A percentile compares a stretch with the other conserved stretches of the same genome.
Conservation (phyloP, 2,329 filamentous ascomycete genomes). For the Colletotrichum phormii region DNA sequence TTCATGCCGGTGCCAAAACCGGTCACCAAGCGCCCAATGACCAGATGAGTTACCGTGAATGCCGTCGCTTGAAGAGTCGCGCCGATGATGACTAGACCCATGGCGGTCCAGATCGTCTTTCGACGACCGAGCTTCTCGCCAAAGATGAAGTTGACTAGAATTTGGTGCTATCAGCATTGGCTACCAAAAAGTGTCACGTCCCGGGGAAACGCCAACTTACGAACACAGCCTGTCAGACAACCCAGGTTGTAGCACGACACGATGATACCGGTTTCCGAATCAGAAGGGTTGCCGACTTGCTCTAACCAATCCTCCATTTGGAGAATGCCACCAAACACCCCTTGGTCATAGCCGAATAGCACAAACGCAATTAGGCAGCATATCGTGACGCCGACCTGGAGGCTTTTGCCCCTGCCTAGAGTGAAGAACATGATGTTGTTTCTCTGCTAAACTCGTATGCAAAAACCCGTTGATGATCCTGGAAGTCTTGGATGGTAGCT, state of each 20-base stretch:
- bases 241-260: constrained; percentile 53
- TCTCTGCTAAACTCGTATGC: too few species aligned
- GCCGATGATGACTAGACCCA: constrained; percentile 47
- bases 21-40: constrained; percentile 54
- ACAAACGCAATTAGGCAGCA: constrained; percentile 41
- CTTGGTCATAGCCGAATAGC: constrained; percentile 60
- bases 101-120: constrained; percentile 46
- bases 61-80: constrained; percentile 48
- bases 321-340: constrained; percentile 59
- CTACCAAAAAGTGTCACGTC: fast-evolving
- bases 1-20: constrained; percentile 52
- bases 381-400: constrained; percentile 14
- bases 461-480: too few species aligned
- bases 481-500: too few species aligned
- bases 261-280: constrained; percentile 45
- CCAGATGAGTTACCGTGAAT: constrained; percentile 53
- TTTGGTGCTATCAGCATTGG: background rate
- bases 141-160: constrained; percentile 39
- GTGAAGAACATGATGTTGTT: constrained; percentile 10
- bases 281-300: constrained; percentile 42
- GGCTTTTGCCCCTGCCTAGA: constrained; percentile 19
- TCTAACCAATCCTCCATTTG: constrained; percentile 55
- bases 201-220: background rate
- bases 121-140: constrained; percentile 49
- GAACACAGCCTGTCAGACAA: constrained; percentile 53